A percentile compares a stretch with the other conserved stretches of the same genome.
phyloP scores from a whole-genome alignment of 2,329 filamentous ascomycete species.

The Paecilomyces fulvus region DNA sequence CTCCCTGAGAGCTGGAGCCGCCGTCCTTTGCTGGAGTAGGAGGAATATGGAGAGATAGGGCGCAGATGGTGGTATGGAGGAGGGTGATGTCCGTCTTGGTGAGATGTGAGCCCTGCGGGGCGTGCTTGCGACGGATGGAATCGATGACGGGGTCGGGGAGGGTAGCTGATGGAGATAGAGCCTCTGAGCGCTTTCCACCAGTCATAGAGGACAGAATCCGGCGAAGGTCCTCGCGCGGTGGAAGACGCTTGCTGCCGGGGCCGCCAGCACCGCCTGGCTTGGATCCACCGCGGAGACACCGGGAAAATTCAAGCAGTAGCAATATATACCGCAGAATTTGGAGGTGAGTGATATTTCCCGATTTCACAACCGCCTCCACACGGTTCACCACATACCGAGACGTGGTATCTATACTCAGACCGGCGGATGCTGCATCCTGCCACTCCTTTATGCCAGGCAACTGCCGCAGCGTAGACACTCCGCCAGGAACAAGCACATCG shows the following conservation, averaged over 20 bases:
- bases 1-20: conserved; percentile 25
- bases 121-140: conserved; percentile 34
- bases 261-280: conserved; percentile 16
- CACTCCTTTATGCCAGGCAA: conserved; percentile 37
- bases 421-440: conserved; percentile 29
- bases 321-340: conserved; percentile 39
- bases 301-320: conserved; percentile 35
- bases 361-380: conserved; percentile 30
- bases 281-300: conserved; percentile 20
- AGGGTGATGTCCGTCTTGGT: conserved; percentile 33
- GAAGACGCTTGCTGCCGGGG: conserved; percentile 32
- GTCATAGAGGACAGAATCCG: conserved; percentile 24
- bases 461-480: conserved; percentile 31
- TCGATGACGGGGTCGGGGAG: conserved; percentile 33
- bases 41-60: conserved; percentile 38
- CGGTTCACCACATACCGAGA: conserved; percentile 39
- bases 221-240: conserved; percentile 31
- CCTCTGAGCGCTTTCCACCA: conserved; percentile 10
- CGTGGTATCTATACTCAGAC: conserved; percentile 27
- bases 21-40: conserved; percentile 31
- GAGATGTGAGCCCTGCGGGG: conserved; percentile 26
- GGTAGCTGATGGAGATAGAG: conserved; percentile 12
- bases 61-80: conserved; percentile 39
- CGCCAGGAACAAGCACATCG: conserved; percentile 33
- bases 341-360: conserved; percentile 31